phyloP scores from a whole-genome alignment of 2,329 filamentous ascomycete genomes.

The Pyrenophora seminiperda region DNA sequence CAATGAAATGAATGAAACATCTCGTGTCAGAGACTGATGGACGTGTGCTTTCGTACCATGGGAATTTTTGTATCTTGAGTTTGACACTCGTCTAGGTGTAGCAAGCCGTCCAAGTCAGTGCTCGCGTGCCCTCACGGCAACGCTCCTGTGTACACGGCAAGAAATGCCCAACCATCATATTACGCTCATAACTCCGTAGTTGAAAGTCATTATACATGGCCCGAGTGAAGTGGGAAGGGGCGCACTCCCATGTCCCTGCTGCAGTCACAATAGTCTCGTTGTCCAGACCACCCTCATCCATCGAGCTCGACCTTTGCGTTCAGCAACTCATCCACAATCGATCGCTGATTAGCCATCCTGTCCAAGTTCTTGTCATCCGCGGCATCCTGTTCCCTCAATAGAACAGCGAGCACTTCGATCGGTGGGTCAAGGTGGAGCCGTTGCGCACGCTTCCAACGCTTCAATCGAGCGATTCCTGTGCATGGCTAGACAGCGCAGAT shows the following conservation, averaged over 20 bases:
- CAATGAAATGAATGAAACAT: not conserved
- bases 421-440: conserved; percentile 83
- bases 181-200: not conserved
- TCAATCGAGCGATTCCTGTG: conserved; percentile 78
- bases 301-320: conserved; percentile 53
- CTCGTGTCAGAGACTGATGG: not conserved
- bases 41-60: not conserved
- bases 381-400: conserved; percentile 70
- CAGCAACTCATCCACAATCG: conserved; percentile 74
- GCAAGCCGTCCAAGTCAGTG: not conserved
- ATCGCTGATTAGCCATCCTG: conserved; percentile 63
- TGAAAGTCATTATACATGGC: not conserved
- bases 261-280: not conserved
- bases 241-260: not conserved
- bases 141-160: not conserved
- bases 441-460: conserved; percentile 87
- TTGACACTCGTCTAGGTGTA: not conserved
- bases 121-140: conserved; percentile 1
- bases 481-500: conserved; percentile 68
- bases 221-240: not conserved
- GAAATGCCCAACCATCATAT: not conserved
- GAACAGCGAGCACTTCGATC: conserved; percentile 84
- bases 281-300: conserved; percentile 16
- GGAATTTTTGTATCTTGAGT: not conserved
- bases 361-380: conserved; percentile 47